Conservation (phyloP, 495 filamentous ascomycete genomes). For the Acidiella bohemica region DNA sequence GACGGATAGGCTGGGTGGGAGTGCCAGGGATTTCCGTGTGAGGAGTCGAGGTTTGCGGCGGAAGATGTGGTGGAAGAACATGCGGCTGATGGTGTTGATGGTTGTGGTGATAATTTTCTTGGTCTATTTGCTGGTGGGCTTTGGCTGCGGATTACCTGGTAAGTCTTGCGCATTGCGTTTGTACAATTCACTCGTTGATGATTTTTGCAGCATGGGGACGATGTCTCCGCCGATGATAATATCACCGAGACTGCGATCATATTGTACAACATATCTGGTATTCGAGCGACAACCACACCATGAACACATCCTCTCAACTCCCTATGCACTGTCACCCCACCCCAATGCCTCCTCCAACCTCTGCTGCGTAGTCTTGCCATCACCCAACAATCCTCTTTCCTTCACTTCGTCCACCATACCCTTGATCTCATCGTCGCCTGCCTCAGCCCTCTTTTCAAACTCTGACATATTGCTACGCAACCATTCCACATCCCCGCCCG, state of each 20-base stretch:
- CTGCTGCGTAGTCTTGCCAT: constrained; percentile 7
- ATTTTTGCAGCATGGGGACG: constrained; percentile 12
- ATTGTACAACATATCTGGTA: neutral
- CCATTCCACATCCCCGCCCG: constrained; percentile 24
- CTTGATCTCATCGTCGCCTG: constrained; percentile 19
- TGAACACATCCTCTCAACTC: neutral
- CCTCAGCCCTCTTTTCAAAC: constrained; percentile 16
- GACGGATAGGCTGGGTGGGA: constrained; percentile 79
- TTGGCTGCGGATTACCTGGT: constrained; percentile 60
- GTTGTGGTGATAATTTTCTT: constrained; percentile 72
- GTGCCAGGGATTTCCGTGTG: constrained; percentile 78
- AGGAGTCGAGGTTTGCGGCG: constrained; percentile 70
- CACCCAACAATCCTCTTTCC: constrained; percentile 13
- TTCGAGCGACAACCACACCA: neutral
- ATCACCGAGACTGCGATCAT: neutral
- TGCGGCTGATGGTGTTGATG: constrained; percentile 75
- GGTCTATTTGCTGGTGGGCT: constrained; percentile 61
- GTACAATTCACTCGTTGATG: too few relatives aligned
- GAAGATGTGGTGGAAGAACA: constrained; percentile 99
- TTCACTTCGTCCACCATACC: constrained; percentile 18
- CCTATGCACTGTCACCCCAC: constrained; percentile 6
- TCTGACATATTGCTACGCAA: constrained; percentile 17
- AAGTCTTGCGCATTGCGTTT: too few relatives aligned
- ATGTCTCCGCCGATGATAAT: constrained; percentile 11
- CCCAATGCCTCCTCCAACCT: constrained; percentile 10